phyloP scores from a whole-genome alignment of 441 rosid genomes.

The Gossypium davidsonii region DNA sequence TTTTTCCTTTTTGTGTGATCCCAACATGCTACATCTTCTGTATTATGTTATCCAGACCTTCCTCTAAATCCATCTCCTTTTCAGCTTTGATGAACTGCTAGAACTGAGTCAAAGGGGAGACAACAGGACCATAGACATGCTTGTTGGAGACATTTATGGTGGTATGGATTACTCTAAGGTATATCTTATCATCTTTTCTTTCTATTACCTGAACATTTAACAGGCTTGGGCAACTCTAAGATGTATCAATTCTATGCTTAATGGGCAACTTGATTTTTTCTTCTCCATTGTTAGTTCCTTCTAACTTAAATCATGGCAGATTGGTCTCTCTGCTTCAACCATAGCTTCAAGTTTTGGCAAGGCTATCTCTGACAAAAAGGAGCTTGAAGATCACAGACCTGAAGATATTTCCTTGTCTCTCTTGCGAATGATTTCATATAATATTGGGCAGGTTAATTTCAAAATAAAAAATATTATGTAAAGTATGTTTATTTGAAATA shows the following conservation, averaged over 20 bases:
- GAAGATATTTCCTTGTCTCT: conserved; percentile 96
- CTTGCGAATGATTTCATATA: conserved; percentile 94
- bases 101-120: conserved; percentile 97
- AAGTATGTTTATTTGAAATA: conserved; percentile 1
- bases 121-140: conserved; percentile 91
- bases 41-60: conserved; percentile 18
- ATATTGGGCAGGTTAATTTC: conserved; percentile 82
- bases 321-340: conserved; percentile 96
- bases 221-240: neutral
- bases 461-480: neutral
- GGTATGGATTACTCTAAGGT: conserved; percentile 96
- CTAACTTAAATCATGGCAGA: conserved; percentile 33
- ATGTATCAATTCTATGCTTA: conserved; percentile 7
- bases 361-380: conserved; percentile 83
- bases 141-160: conserved; percentile 98
- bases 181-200: conserved; percentile 19
- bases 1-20: conserved; percentile 13
- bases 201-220: conserved; percentile 4
- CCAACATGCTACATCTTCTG: neutral
- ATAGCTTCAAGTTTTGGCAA: conserved; percentile 98
- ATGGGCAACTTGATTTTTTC: neutral
- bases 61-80: conserved; percentile 12
- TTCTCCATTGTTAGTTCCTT: neutral
- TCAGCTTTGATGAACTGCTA: conserved; percentile 91
- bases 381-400: conserved; percentile 82